Evolutionary conservation across 306 rosid genomes (phyloP), one percentile per base, ranked within the genome.

Genomic region (Citrullus amarus): DNA sequence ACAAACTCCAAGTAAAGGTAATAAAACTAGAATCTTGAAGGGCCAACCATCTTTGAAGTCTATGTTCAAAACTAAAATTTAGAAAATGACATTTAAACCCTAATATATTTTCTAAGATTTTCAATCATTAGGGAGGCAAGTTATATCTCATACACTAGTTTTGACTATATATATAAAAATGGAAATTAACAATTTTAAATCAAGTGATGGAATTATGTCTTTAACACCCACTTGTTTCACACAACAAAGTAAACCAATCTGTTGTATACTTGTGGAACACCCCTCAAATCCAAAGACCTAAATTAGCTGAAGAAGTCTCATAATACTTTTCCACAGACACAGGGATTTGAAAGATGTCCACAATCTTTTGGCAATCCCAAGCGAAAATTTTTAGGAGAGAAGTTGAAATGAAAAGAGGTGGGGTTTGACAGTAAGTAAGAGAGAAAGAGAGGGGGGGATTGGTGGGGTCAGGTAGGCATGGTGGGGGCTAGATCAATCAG

Each of bases 401-500:
- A 41, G 54, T 5, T 68, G 25, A 68, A 46, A 70, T 70, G 41
- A 70, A 46, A 70, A 70, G 39, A 8, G 75, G 38, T 66, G 72
- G 51, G 8, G 75, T 69, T 68, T 69, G 75, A 69, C 75, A 69
- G 75, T 39, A 43, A 69, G 75, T 66, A 66, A 66, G 73, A 66
- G 73, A 66, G 55, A 50, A 28, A 71, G 41, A 44, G 8, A 32
- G 60, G 34, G 60, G 15, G 5, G 43, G 60, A 51, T 51, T 50
- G 77, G 77, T 73, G 77, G 39, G 43, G 59, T 46, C 59, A 72
- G 77, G n/a, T 25, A 72, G 77, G 60, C 60, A 68, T 68, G 75
- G 54, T 68, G 75, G 75, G 75, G 75, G 75, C 54, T 20, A 41
- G 77, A 28, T 72, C 59, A 73, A 73, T 51, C 77, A 73, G 77